Base-by-base conservation (phyloP, 2,329 filamentous ascomycete genomes). In the Epichloe baconii region DNA sequence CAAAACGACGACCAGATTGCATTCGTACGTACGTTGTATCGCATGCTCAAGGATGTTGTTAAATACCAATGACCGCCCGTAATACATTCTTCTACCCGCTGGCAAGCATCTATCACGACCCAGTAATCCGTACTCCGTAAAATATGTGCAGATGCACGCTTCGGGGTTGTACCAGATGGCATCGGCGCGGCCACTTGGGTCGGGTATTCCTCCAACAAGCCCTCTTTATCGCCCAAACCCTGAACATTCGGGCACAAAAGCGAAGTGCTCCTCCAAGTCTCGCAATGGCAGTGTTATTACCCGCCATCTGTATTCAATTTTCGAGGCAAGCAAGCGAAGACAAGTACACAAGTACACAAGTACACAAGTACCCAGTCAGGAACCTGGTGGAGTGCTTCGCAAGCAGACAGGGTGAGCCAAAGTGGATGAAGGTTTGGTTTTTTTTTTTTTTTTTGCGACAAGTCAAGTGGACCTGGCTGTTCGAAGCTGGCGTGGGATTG, bases 381-480 rank as follows among this genome's bases (percentile, higher is more conserved):
- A 43, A 23, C 41, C 5, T 21, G 41, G 17, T 11, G 17, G 11
- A 5, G 41, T 17, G 17, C 41, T 21, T 43, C 4, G 41, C 41
- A 43, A 31, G 26, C 8, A 31, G 26, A 31, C 26, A 21, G 17
- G 41, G 41, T 43, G 41, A 19, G 8, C 41, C 41, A 43, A 43
- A 43, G 41, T 23, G 41, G 41, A 31, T 17, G 26, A n/a, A 19
- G 47, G 47, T 11, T 31, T 31, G 21, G 1, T n/a, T 42, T 4
- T 38, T 11, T 41, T 26, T 36, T 11, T n/a, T n/a, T n/a, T 36
- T 11, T 23, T 42, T 35, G 38, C 47, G 11, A 36, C 14, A 23
- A n/a, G 23, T 35, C 37, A 48, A 48, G 47, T 48, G 47, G 47
- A 26, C 37, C 26, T 41, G 37, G 47, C 47, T 42, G 42, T 23